Evolutionary conservation across 495 filamentous ascomycete genomes (phyloP).

Genomic region (Talaromyces trachyspermus): DNA sequence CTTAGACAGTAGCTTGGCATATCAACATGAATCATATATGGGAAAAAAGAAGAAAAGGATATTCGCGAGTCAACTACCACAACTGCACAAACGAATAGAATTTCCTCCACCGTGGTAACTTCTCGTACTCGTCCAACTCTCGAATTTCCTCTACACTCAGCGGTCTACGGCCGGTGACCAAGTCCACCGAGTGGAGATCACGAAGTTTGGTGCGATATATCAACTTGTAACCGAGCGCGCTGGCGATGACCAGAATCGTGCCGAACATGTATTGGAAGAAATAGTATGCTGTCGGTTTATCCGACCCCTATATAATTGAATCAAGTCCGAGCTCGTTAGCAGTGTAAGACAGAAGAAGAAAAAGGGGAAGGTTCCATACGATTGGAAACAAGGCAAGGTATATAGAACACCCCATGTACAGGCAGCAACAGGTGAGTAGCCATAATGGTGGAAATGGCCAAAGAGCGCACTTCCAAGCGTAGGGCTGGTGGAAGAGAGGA

Average conservation of each 20-base stretch:
- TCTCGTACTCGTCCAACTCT: conserved; percentile 15
- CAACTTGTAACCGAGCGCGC: conserved; percentile 18
- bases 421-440: background rate
- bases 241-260: conserved; percentile 14
- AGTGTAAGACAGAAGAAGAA: background rate
- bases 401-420: background rate
- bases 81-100: conserved; percentile 15
- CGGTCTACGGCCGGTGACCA: conserved; percentile 11
- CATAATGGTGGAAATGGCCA: conserved; percentile 23
- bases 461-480: conserved; percentile 19
- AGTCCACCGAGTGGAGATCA: conserved; percentile 15
- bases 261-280: conserved; percentile 29
- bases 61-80: conserved; percentile 12
- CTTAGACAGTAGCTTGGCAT: too few species aligned
- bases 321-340: background rate
- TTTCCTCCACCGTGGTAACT: conserved; percentile 10
- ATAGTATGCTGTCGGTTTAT: conserved; percentile 13
- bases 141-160: conserved; percentile 13
- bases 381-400: conserved; percentile 6
- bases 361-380: background rate
- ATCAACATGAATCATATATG: too few species aligned
- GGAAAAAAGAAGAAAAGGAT: too few species aligned
- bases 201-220: conserved; percentile 15
- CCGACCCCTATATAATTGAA: background rate
- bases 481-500: conserved; percentile 14